Evolutionary conservation across 2,329 filamentous ascomycete genomes (phyloP).

Genomic region (Mycosphaerelloides madeirae): DNA sequence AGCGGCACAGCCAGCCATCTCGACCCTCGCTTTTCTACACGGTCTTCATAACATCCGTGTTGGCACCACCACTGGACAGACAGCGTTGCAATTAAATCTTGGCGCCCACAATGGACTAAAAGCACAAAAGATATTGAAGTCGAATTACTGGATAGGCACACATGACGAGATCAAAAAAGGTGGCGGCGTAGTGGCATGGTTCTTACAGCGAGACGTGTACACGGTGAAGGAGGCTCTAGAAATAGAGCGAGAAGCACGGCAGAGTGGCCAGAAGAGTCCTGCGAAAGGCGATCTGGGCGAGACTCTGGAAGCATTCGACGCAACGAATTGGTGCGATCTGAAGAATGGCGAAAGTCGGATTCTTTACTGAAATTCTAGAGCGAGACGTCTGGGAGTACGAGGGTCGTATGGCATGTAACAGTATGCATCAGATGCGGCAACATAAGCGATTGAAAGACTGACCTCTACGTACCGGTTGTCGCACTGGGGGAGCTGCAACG

Average conservation of each 20-base stretch:
- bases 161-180: conserved; percentile 62
- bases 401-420: too few relatives aligned
- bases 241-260: conserved; percentile 36
- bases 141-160: conserved; percentile 61
- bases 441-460: too few relatives aligned
- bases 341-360: conserved; percentile 54
- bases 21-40: conserved; percentile 57
- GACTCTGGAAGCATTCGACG: conserved; percentile 35
- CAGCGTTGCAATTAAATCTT: conserved; percentile 56
- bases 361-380: conserved; percentile 35
- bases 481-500: too few relatives aligned
- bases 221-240: conserved; percentile 47
- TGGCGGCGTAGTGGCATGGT: conserved; percentile 52
- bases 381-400: too few relatives aligned
- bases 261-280: conserved; percentile 35
- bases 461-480: too few relatives aligned
- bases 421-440: too few relatives aligned
- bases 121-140: conserved; percentile 49
- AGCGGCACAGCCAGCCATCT: conserved; percentile 43
- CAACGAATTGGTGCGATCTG: conserved; percentile 49
- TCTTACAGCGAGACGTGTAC: conserved; percentile 40
- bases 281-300: conserved; percentile 28
- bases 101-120: conserved; percentile 59
- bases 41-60: conserved; percentile 60
- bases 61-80: conserved; percentile 23